Evolutionary conservation across 345 rosid species (phyloP).

Genomic region (Pistacia integerrima): DNA sequence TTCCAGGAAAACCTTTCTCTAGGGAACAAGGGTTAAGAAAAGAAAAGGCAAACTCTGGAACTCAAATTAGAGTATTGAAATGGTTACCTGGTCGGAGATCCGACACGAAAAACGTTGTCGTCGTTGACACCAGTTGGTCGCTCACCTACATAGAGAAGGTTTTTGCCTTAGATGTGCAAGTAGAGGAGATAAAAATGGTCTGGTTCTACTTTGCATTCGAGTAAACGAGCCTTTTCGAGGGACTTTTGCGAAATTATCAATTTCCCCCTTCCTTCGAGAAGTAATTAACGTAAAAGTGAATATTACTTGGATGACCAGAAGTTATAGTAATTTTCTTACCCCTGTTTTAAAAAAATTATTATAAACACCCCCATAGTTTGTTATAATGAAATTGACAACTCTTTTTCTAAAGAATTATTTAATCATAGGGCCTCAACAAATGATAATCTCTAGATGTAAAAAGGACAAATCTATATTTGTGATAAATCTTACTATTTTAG

Average conservation of each 20-base stretch:
- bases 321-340: no score
- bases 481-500: no score
- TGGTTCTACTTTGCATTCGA: neutral
- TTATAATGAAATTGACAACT: no score
- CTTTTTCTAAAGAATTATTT: no score
- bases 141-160: neutral
- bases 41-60: neutral
- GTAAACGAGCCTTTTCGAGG: neutral
- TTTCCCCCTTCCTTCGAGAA: neutral
- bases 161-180: neutral
- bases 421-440: no score
- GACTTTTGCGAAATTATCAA: neutral
- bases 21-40: neutral
- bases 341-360: no score
- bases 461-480: no score
- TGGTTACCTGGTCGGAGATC: conserved; percentile 16
- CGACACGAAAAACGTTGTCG: neutral
- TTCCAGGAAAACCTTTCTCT: neutral
- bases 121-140: neutral
- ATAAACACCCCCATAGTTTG: no score
- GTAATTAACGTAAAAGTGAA: no score
- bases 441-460: no score
- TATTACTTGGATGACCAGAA: no score
- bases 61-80: neutral
- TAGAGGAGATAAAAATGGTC: neutral